Evolutionary conservation across 495 filamentous ascomycete species (phyloP).

Genomic region (Corynascus novoguineensis): DNA sequence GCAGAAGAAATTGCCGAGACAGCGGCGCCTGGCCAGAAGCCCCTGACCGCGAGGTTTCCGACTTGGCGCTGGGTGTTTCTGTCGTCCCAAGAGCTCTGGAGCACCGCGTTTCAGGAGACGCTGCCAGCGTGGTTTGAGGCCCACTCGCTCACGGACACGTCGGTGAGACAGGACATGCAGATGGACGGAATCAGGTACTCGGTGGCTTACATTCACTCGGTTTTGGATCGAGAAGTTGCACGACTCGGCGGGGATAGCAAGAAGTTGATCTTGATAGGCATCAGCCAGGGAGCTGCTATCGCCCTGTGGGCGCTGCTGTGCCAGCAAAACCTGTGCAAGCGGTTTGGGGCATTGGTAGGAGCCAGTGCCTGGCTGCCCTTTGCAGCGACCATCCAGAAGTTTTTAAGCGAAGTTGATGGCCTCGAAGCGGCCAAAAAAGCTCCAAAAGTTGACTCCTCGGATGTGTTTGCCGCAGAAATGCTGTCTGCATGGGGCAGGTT

Average conservation of each 20-base stretch:
- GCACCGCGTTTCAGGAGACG: constrained; percentile 28
- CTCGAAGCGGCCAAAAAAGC: neutral
- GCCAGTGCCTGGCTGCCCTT: constrained; percentile 53
- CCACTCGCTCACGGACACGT: constrained; percentile 10
- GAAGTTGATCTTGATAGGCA: constrained; percentile 39
- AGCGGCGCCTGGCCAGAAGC: constrained; percentile 15
- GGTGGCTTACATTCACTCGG: constrained; percentile 13
- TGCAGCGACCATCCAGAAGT: constrained; percentile 11
- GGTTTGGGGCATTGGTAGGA: constrained; percentile 39
- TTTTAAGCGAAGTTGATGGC: neutral
- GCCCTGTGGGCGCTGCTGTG: constrained; percentile 37
- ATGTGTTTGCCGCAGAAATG: constrained; percentile 10
- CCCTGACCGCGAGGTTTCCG: constrained; percentile 21
- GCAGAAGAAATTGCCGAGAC: constrained; percentile 41
- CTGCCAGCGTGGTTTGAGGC: constrained; percentile 21
- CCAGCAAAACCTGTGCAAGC: constrained; percentile 4
- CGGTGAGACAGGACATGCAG: constrained; percentile 34
- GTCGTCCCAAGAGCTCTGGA: constrained; percentile 35
- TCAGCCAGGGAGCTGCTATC: constrained; percentile 52
- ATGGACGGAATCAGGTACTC: constrained; percentile 41
- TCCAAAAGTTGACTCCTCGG: neutral
- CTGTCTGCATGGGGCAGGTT: neutral
- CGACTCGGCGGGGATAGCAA: neutral
- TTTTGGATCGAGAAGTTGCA: constrained; percentile 4
- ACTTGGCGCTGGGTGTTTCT: constrained; percentile 38